Percentiles rank a stretch among this genome's conserved stretches.
phyloP scores from a whole-genome alignment of 1,139 yeast genomes.

The Saccharomyces hybrid region DNA sequence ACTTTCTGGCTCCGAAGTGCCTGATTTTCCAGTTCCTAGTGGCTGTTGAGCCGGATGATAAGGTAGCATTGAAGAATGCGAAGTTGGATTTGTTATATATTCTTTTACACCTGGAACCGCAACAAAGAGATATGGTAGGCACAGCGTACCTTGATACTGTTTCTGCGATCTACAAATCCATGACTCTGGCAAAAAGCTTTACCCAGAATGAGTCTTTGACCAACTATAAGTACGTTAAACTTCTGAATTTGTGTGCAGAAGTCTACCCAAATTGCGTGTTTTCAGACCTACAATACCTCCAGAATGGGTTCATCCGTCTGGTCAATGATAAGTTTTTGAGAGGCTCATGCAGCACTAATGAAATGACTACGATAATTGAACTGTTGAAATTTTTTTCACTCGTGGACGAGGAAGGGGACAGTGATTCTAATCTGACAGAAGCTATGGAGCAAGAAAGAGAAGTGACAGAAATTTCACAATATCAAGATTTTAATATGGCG shows the following conservation, averaged over 20 bases:
- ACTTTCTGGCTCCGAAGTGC: slow-evolving; percentile 10
- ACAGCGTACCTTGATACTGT: slow-evolving; percentile 11
- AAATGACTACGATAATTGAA: slow-evolving; percentile 9
- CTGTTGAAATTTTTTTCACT: slow-evolving; percentile 10
- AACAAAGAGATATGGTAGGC: slow-evolving; percentile 17
- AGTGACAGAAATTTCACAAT: neutral
- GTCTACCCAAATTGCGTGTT: slow-evolving; percentile 10
- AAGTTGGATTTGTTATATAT: slow-evolving; percentile 23
- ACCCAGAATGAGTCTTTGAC: slow-evolving; percentile 9
- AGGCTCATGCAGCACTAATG: neutral
- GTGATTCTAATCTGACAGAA: neutral
- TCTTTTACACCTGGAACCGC: slow-evolving; percentile 18
- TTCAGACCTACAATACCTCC: slow-evolving; percentile 9
- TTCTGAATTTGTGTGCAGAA: slow-evolving; percentile 17
- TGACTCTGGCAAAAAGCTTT: slow-evolving; percentile 11
- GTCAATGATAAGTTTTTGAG: slow-evolving; percentile 1
- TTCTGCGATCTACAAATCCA: slow-evolving; percentile 9
- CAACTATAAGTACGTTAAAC: slow-evolving; percentile 15
- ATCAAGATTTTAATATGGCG: neutral
- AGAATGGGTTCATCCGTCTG: slow-evolving; percentile 5
- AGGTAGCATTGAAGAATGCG: slow-evolving; percentile 6
- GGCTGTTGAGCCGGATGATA: slow-evolving; percentile 7
- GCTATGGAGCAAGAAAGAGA: neutral
- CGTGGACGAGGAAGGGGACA: neutral
- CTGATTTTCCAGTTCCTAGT: slow-evolving; percentile 11